Conservation (phyloP, 148 eudicot species). For the Vaccinium corymbosum region DNA sequence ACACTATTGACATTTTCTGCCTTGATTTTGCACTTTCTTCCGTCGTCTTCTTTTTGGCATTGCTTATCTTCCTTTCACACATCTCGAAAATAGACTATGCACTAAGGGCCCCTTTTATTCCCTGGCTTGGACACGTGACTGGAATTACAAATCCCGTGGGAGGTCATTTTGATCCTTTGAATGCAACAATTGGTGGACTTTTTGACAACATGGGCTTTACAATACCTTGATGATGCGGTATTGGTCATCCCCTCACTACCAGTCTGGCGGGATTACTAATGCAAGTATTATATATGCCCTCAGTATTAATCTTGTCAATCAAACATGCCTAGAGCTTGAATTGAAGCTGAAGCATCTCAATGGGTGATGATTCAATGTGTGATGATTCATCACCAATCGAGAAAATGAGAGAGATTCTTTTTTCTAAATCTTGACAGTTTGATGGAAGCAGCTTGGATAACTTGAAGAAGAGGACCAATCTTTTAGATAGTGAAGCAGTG, state of each 20-base stretch:
- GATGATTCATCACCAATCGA: background rate
- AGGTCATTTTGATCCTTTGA: background rate
- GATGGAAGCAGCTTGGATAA: slow-evolving; percentile 21
- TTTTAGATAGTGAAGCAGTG: slow-evolving; percentile 27
- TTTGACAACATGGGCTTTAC: background rate
- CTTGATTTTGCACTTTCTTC: slow-evolving; percentile 5
- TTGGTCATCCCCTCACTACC: background rate
- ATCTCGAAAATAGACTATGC: slow-evolving; percentile 10
- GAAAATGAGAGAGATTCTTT: background rate
- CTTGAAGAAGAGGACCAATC: slow-evolving; percentile 16
- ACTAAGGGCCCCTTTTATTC: slow-evolving; percentile 5
- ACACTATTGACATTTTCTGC: background rate
- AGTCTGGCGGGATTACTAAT: background rate
- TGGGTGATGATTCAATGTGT: background rate
- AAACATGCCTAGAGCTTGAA: background rate
- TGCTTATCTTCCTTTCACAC: slow-evolving; percentile 19
- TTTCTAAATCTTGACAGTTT: slow-evolving; percentile 16
- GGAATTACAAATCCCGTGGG: background rate
- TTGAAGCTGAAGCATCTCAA: slow-evolving; percentile 24
- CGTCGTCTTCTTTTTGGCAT: background rate
- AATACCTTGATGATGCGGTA: background rate
- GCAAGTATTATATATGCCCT: background rate
- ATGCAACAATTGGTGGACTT: background rate
- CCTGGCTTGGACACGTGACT: background rate
- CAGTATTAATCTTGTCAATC: background rate